phyloP scores from a whole-genome alignment of 345 rosid species.

The Heritiera fomes region DNA sequence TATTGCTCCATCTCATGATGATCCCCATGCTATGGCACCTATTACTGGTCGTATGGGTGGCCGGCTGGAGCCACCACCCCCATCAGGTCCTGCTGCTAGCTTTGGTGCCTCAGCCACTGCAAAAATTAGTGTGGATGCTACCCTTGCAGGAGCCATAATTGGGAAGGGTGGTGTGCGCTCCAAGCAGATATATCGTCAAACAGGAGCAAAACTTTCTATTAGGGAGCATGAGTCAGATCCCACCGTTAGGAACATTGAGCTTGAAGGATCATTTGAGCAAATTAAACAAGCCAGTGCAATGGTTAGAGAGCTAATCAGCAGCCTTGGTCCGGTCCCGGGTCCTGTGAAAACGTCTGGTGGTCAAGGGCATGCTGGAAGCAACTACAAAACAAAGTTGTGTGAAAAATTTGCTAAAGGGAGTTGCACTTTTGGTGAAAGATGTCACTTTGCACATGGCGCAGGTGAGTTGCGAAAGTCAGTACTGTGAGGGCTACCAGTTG shows the following conservation, averaged over 20 bases:
- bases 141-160: slow-evolving; percentile 82
- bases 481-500: not conserved
- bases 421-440: slow-evolving; percentile 86
- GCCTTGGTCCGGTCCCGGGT: slow-evolving; percentile 37
- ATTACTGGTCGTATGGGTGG: slow-evolving; percentile 47
- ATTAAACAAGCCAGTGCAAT: slow-evolving; percentile 75
- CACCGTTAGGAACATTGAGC: slow-evolving; percentile 66
- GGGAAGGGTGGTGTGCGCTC: slow-evolving; percentile 83
- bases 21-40: slow-evolving; percentile 47
- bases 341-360: slow-evolving; percentile 39
- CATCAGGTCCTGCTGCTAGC: slow-evolving; percentile 42
- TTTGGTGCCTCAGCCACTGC: slow-evolving; percentile 85
- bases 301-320: slow-evolving; percentile 71
- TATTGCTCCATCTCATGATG: slow-evolving; percentile 44
- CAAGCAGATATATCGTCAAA: slow-evolving; percentile 73
- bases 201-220: slow-evolving; percentile 76
- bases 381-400: slow-evolving; percentile 84
- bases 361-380: slow-evolving; percentile 46
- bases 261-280: slow-evolving; percentile 88
- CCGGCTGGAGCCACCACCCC: slow-evolving; percentile 41
- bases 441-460: slow-evolving; percentile 93
- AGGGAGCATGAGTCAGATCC: slow-evolving; percentile 71
- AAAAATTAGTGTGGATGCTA: slow-evolving; percentile 80
- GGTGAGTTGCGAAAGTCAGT: slow-evolving; percentile 71
- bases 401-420: slow-evolving; percentile 73